A percentile compares a stretch with the other conserved stretches of the same genome.
These are phyloP conservation scores for Rhodotorula sp. DNA, from an alignment of 1,284 basidiomycete species.

Conservation along the genomic window DNA sequence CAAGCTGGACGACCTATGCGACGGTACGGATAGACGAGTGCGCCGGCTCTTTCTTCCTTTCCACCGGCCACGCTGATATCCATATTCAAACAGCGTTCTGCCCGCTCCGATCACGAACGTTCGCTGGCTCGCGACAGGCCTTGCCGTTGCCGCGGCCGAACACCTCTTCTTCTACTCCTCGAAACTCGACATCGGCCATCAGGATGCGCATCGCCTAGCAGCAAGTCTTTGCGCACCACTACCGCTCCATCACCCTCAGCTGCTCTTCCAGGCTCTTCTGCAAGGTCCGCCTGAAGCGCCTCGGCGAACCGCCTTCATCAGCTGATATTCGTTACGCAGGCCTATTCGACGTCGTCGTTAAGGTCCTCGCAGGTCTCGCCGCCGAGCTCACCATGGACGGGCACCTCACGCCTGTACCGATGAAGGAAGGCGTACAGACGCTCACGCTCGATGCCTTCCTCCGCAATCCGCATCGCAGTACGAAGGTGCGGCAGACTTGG, in stretches of 20 bases:
- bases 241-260: slow-evolving; percentile 84
- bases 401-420: slow-evolving; percentile 10
- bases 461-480: not conserved
- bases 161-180: slow-evolving; percentile 67
- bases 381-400: slow-evolving; percentile 33
- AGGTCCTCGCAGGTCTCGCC: slow-evolving; percentile 55
- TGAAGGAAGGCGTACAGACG: slow-evolving; percentile 1
- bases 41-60: not conserved
- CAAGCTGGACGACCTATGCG: slow-evolving; percentile 13
- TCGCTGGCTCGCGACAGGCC: slow-evolving; percentile 77
- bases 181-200: slow-evolving; percentile 47
- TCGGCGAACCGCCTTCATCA: not conserved
- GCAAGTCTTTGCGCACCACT: slow-evolving; percentile 63
- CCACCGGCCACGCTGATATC: not conserved
- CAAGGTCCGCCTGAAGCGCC: slow-evolving; percentile 65
- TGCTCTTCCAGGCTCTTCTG: slow-evolving; percentile 82
- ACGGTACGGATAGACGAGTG: slow-evolving; percentile 9
- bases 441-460: slow-evolving; percentile 24
- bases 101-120: slow-evolving; percentile 77
- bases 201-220: slow-evolving; percentile 50
- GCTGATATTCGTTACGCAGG: slow-evolving; percentile 59
- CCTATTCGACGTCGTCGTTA: slow-evolving; percentile 75
- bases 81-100: slow-evolving; percentile 59
- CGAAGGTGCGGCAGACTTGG: not conserved
- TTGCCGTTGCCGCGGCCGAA: slow-evolving; percentile 64